Percentiles rank a stretch among this genome's conserved stretches.
Conservation (phyloP, 148 eudicot genomes). For the Suaeda aralocaspica region DNA sequence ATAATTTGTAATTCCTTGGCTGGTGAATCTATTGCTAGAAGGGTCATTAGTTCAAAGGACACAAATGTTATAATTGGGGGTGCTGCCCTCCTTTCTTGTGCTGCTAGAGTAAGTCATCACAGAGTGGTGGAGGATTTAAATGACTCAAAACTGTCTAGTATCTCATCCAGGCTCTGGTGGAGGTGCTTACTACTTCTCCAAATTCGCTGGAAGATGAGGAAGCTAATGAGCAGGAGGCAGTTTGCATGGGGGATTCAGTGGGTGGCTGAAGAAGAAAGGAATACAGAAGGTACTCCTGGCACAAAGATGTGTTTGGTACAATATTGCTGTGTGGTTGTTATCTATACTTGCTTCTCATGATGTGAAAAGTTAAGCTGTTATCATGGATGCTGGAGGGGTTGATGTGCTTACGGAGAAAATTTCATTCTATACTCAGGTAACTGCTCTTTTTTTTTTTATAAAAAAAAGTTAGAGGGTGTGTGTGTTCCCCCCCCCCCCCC, state of each 20-base stretch:
- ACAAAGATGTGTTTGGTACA: constrained; percentile 55
- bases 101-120: constrained; percentile 66
- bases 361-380: constrained; percentile 54
- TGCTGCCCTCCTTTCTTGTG: constrained; percentile 80
- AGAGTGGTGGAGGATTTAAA: constrained; percentile 63
- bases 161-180: constrained; percentile 79
- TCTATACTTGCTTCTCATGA: constrained; percentile 75
- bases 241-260: constrained; percentile 53
- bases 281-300: constrained; percentile 29
- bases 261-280: constrained; percentile 40
- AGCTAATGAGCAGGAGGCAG: constrained; percentile 33
- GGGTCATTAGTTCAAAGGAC: constrained; percentile 64
- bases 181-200: constrained; percentile 49
- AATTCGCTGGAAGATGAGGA: constrained; percentile 36
- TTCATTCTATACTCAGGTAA: constrained; percentile 64
- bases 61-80: constrained; percentile 72
- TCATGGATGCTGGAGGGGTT: constrained; percentile 88
- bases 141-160: constrained; percentile 42
- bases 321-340: constrained; percentile 79
- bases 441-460: too few relatives aligned
- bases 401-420: constrained; percentile 82
- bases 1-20: constrained; percentile 55
- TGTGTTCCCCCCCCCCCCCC: too few relatives aligned
- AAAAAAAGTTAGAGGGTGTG: too few relatives aligned
- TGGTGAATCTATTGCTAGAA: constrained; percentile 74